Percentiles rank a stretch among this genome's conserved stretches.
Conservation (phyloP, 2,329 filamentous ascomycete species). For the Cladosporium sp. region DNA sequence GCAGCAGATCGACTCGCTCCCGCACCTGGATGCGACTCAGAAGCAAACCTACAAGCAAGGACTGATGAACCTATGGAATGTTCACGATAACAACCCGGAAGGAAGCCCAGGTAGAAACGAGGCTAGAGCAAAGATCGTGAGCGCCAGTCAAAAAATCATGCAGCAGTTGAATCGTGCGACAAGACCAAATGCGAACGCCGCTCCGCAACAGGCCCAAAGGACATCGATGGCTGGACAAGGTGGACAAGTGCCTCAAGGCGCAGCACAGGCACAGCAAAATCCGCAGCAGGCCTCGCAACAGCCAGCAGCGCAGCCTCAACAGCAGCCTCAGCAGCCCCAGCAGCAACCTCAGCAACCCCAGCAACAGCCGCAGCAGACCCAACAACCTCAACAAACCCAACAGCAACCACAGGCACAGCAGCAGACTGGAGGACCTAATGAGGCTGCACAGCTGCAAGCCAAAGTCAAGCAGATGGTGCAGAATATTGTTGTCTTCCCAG, state of each 20-base stretch:
- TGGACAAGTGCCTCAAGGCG: conserved; percentile 10
- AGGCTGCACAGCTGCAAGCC: conserved; percentile 12
- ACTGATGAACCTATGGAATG: conserved; percentile 51
- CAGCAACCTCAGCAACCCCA: conserved; percentile 16
- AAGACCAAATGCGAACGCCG: conserved; percentile 20
- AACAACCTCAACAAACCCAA: conserved; percentile 11
- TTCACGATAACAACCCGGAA: conserved; percentile 44
- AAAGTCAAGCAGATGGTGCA: conserved; percentile 15
- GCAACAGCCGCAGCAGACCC: conserved; percentile 4
- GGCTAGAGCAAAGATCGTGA: conserved; percentile 48
- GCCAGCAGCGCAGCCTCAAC: conserved; percentile 12
- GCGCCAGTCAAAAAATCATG: conserved; percentile 43
- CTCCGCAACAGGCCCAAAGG: conserved; percentile 21
- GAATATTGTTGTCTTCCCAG: conserved; percentile 16
- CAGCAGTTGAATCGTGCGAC: conserved; percentile 25
- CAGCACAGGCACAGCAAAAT: conserved; percentile 16
- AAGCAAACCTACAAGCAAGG: conserved; percentile 53
- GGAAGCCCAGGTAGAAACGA: conserved; percentile 47
- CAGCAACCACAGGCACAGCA: conserved; percentile 19
- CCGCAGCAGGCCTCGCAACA: conserved; percentile 14
- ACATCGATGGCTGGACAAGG: conserved; percentile 15
- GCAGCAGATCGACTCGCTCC: conserved; percentile 49
- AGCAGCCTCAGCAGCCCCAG: conserved; percentile 15
- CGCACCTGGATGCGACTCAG: conserved; percentile 49
- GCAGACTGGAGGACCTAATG: conserved; percentile 17